These are phyloP conservation scores for Beverwykella pulmonaria DNA, from an alignment of 495 filamentous ascomycete genomes.

Conservation along the genomic window DNA sequence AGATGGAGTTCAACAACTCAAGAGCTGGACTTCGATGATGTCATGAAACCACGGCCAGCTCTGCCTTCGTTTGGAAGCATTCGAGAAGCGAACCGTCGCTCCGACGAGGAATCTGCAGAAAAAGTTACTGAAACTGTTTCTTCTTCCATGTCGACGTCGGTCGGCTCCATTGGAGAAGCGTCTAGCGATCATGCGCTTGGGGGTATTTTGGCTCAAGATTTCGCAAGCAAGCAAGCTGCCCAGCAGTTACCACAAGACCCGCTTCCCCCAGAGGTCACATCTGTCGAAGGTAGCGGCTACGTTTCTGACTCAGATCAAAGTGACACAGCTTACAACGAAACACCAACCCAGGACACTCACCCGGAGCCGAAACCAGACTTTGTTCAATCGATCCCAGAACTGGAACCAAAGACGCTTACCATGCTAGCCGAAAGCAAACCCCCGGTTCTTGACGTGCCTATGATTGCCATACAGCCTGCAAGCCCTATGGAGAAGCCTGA, in stretches of 20 bases:
- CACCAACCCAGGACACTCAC: background rate
- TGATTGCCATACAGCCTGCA: conserved; percentile 35
- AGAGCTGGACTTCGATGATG: conserved; percentile 62
- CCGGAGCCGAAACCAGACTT: background rate
- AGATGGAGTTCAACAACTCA: conserved; percentile 23
- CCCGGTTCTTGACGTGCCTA: conserved; percentile 17
- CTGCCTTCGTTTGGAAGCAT: conserved; percentile 86
- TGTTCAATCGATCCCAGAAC: background rate
- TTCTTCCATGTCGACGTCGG: conserved; percentile 38
- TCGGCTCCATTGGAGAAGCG: conserved; percentile 42
- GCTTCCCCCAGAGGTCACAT: conserved; percentile 67
- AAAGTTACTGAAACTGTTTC: conserved; percentile 49
- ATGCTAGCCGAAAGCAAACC: conserved; percentile 8
- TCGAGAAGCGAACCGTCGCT: conserved; percentile 49
- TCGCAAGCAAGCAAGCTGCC: conserved; percentile 43
- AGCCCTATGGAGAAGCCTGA: conserved; percentile 23
- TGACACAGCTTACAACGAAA: conserved; percentile 6
- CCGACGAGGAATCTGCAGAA: conserved; percentile 37
- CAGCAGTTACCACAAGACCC: conserved; percentile 49
- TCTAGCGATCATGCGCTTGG: conserved; percentile 71
- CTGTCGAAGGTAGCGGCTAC: conserved; percentile 62
- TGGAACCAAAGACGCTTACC: conserved; percentile 31
- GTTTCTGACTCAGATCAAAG: conserved; percentile 51
- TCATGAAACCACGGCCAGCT: conserved; percentile 73
- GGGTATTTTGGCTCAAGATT: conserved; percentile 58